Base-by-base conservation (phyloP, 768 basidiomycete genomes). In the Symmetrospora coprosmae region DNA sequence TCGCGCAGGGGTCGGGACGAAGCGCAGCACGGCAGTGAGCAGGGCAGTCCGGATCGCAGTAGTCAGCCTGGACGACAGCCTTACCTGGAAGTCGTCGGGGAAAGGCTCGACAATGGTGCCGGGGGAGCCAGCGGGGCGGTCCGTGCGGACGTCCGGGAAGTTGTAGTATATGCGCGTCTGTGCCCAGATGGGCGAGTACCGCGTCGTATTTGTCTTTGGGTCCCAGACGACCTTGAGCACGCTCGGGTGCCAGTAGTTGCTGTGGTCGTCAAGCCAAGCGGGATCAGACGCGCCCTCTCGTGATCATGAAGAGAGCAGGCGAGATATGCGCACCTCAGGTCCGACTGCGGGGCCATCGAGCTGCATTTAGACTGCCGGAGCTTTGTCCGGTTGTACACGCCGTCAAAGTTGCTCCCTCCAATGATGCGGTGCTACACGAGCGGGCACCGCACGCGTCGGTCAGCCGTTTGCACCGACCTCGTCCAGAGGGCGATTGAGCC, bases 81-180 rank as follows among this genome's bases (percentile, higher is more conserved):
- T 27, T 30, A 47, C 55, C 43, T 58, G 38, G 30, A 58, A 58
- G 37, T 30, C 46, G n/a, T 58, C 28, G 16, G 55, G 55, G 25
- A 58, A 58, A 46, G 55, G 55, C 25, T 58, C 55, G 33, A 58
- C 37, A 33, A 45, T 45, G 3, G 55, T 58, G 9, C 55, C 55
- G 19, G 55, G 40, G n/a, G n/a, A n/a, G n/a, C n/a, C n/a, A n/a
- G n/a, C n/a, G n/a, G n/a, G n/a, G n/a, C n/a, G n/a, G n/a, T n/a
- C n/a, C n/a, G n/a, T n/a, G n/a, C n/a, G n/a, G n/a, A n/a, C n/a
- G n/a, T n/a, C n/a, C n/a, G n/a, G n/a, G 13, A 58, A 58, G 23
- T 58, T 58, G 41, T 58, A 58, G 55, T 58, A 58, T 31, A 58
- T 58, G 8, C 55, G 28, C 23, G 55, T 58, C 31, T 38, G 55